phyloP scores from a whole-genome alignment of 2,329 filamentous ascomycete genomes.

The Ophiostoma sp. region DNA sequence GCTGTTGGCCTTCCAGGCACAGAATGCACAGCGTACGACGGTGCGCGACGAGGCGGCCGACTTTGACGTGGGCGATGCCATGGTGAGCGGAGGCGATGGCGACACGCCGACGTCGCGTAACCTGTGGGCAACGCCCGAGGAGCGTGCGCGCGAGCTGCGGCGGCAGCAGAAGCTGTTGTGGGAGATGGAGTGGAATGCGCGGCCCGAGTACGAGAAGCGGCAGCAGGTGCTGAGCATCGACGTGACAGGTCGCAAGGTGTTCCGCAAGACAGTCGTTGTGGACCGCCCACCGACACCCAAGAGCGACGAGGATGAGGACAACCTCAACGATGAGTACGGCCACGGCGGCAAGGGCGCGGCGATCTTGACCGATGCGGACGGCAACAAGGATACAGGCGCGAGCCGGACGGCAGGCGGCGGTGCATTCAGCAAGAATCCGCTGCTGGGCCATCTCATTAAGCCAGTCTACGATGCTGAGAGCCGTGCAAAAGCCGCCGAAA shows the following conservation, averaged over 20 bases:
- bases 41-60: conserved; percentile 80
- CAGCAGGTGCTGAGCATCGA: conserved; percentile 83
- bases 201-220: conserved; percentile 86
- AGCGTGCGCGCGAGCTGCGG: conserved; percentile 80
- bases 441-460: conserved; percentile 63
- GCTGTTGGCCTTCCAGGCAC: conserved; percentile 77
- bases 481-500: conserved; percentile 36
- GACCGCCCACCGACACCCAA: conserved; percentile 58
- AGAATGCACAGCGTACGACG: conserved; percentile 80
- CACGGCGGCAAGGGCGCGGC: conserved; percentile 28
- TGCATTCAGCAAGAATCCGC: conserved; percentile 68
- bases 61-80: conserved; percentile 50
- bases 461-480: conserved; percentile 54
- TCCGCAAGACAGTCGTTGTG: conserved; percentile 67
- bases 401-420: conserved; percentile 44
- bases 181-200: conserved; percentile 82
- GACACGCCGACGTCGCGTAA: conserved; percentile 45
- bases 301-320: conserved; percentile 19
- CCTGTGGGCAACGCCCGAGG: conserved; percentile 82
- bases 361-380: conserved; percentile 39
- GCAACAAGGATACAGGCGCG: conserved; percentile 35
- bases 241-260: conserved; percentile 72
- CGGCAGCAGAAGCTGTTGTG: conserved; percentile 79
- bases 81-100: conserved; percentile 34
- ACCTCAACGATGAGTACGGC: conserved; percentile 34